Conservation (phyloP, 2,329 filamentous ascomycete species). For the Exophiala bonariae region DNA sequence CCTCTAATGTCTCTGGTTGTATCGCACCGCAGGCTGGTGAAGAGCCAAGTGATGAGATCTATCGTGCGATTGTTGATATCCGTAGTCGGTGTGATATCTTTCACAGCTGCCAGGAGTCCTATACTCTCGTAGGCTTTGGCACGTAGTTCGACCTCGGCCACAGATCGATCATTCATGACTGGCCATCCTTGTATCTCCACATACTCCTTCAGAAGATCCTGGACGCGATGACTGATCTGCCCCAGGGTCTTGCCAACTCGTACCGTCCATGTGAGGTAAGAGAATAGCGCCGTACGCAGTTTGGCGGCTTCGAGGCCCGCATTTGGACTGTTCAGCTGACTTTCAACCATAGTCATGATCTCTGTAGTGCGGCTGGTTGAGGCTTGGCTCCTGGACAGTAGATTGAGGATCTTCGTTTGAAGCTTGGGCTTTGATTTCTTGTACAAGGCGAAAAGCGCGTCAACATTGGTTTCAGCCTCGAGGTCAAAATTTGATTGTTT, state of each 20-base stretch:
- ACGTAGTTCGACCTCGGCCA: conserved; percentile 67
- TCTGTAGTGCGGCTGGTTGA: conserved; percentile 69
- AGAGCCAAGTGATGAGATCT: conserved; percentile 72
- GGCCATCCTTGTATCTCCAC: conserved; percentile 85
- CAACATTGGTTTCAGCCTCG: conserved; percentile 65
- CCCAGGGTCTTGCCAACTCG: conserved; percentile 67
- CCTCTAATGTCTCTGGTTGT: conserved; percentile 71
- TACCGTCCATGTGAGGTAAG: conserved; percentile 84
- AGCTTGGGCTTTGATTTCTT: conserved; percentile 69
- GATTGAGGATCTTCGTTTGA: conserved; percentile 71
- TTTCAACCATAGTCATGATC: conserved; percentile 68
- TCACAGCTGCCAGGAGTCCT: conserved; percentile 69
- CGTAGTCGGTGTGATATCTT: conserved; percentile 46
- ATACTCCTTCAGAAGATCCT: conserved; percentile 72
- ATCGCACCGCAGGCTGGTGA: conserved; percentile 77
- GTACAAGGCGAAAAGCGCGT: conserved; percentile 71
- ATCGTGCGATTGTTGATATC: conserved; percentile 47
- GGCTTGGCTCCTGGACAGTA: conserved; percentile 73
- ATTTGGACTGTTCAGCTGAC: conserved; percentile 57
- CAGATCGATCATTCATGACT: conserved; percentile 53
- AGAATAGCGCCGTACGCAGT: conserved; percentile 78
- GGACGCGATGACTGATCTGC: conserved; percentile 58
- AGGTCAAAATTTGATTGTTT: conserved; percentile 72
- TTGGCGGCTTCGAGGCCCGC: conserved; percentile 74
- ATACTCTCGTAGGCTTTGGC: conserved; percentile 88